Evolutionary conservation across 345 rosid species (phyloP).

Genomic region (Acer yangbiense): DNA sequence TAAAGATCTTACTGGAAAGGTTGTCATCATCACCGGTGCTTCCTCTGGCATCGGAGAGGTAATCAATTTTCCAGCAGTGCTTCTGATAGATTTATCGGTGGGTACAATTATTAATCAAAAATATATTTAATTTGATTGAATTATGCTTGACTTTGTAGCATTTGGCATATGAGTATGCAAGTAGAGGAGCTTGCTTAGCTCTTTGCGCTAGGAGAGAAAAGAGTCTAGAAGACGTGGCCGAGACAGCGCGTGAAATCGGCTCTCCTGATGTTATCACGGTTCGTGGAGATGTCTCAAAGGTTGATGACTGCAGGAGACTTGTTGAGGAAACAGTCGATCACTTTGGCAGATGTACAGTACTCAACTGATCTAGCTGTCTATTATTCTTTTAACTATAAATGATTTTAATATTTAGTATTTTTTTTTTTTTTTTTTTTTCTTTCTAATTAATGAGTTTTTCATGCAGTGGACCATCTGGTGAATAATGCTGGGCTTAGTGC

Average conservation of each 20-base stretch:
- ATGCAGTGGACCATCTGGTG: constrained; percentile 54
- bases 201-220: constrained; percentile 46
- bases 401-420: background rate
- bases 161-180: constrained; percentile 58
- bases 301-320: constrained; percentile 49
- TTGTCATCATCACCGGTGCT: constrained; percentile 62
- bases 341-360: constrained; percentile 45
- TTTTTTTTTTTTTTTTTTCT: background rate
- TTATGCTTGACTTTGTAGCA: constrained; percentile 32
- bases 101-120: background rate
- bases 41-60: constrained; percentile 81
- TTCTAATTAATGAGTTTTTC: background rate
- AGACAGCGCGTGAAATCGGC: constrained; percentile 43
- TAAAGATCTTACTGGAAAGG: constrained; percentile 54
- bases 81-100: background rate
- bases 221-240: constrained; percentile 47
- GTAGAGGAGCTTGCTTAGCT: constrained; percentile 59
- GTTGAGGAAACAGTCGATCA: constrained; percentile 48
- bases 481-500: constrained; percentile 46
- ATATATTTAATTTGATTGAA: too few relatives aligned
- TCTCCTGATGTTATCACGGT: constrained; percentile 53
- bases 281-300: constrained; percentile 48
- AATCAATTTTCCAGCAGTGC: background rate
- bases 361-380: too few relatives aligned
- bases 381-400: too few relatives aligned